Evolutionary conservation across 2,329 filamentous ascomycete genomes (phyloP).

Genomic region (Thyridium curvatum): DNA sequence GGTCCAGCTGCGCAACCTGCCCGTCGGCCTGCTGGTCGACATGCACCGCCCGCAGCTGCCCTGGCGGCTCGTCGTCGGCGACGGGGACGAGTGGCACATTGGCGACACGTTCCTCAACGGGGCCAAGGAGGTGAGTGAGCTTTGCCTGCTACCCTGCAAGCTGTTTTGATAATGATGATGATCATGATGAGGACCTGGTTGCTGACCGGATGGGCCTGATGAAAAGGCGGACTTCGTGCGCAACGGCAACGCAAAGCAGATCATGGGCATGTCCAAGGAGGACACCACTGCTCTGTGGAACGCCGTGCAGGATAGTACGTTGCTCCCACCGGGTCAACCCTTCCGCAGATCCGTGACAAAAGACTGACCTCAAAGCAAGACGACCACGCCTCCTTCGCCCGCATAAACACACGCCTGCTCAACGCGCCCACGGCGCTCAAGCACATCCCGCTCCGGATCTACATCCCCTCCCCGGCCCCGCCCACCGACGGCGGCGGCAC

Average conservation of each 20-base stretch:
- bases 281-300: conserved; percentile 80
- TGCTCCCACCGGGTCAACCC: background rate
- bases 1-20: conserved; percentile 44
- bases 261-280: conserved; percentile 82
- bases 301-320: conserved; percentile 65
- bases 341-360: background rate
- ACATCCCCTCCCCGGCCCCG: conserved; percentile 65
- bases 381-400: conserved; percentile 65
- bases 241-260: conserved; percentile 81
- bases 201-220: background rate
- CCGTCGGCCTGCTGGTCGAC: conserved; percentile 49
- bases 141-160: no score
- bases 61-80: conserved; percentile 48
- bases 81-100: conserved; percentile 53
- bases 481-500: background rate
- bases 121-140: conserved; percentile 56
- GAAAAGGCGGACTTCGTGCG: conserved; percentile 75
- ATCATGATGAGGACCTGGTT: background rate
- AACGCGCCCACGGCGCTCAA: conserved; percentile 68
- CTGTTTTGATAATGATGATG: no score
- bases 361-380: conserved; percentile 38
- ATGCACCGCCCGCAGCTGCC: conserved; percentile 49
- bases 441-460: conserved; percentile 82
- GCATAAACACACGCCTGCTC: conserved; percentile 71
- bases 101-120: conserved; percentile 58